A percentile compares a stretch with the other conserved stretches of the same genome.
These are phyloP conservation scores for Melocanna baccifera DNA, from an alignment of 176 grass and related monocot species.

Conservation along the genomic window DNA sequence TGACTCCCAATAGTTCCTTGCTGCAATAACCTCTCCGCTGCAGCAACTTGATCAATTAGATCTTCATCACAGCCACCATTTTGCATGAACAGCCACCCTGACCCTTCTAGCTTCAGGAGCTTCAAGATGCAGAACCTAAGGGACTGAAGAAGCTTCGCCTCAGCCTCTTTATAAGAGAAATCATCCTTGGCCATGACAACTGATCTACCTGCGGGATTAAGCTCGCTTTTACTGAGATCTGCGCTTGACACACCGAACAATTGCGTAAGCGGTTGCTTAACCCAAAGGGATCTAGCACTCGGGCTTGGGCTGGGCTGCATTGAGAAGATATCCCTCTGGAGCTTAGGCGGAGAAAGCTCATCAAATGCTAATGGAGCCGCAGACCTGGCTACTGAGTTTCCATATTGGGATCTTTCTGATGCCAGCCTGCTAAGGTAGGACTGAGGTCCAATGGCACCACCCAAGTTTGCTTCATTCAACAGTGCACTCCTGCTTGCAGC, in stretches of 20 bases:
- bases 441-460: conserved; percentile 57
- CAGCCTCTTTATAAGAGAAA: conserved; percentile 68
- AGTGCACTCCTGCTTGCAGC: conserved; percentile 65
- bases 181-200: conserved; percentile 46
- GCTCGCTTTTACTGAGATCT: conserved; percentile 45
- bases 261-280: conserved; percentile 89
- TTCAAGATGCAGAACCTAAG: conserved; percentile 70
- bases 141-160: conserved; percentile 74
- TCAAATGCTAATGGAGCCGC: conserved; percentile 59
- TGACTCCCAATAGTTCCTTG: conserved; percentile 43
- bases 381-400: conserved; percentile 48
- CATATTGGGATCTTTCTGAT: conserved; percentile 64
- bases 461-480: conserved; percentile 67
- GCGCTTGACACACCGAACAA: conserved; percentile 61
- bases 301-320: conserved; percentile 54
- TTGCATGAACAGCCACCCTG: conserved; percentile 80
- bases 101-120: conserved; percentile 78
- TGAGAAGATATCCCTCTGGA: conserved; percentile 56
- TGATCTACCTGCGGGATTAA: conserved; percentile 37
- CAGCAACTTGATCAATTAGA: conserved; percentile 71
- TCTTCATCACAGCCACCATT: conserved; percentile 81
- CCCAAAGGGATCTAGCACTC: conserved; percentile 77
- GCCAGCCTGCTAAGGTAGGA: conserved; percentile 66
- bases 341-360: conserved; percentile 61
- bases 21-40: conserved; percentile 50